These are phyloP conservation scores for Saprolegnia diclina DNA, from an alignment of 352 stramenopile species.

Conservation along the genomic window DNA sequence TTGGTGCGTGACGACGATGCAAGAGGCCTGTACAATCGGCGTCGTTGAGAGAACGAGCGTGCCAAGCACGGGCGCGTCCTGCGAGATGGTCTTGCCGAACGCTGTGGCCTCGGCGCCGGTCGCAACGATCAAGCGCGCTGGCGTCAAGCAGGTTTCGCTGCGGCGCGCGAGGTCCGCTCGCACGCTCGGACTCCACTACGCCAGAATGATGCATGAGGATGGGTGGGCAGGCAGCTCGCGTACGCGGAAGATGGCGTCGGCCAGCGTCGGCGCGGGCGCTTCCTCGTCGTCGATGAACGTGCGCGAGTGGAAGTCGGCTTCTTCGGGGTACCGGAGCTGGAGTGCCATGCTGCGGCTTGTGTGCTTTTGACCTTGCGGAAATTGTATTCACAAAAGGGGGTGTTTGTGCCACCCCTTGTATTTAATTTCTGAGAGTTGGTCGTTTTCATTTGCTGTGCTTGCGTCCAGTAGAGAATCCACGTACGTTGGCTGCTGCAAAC, in stretches of 20 bases:
- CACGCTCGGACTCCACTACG: conserved; percentile 11
- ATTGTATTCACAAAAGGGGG: neutral
- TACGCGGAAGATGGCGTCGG: conserved; percentile 14
- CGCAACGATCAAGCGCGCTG: neutral
- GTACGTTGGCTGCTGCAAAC: too few species aligned
- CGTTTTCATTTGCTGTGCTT: too few species aligned
- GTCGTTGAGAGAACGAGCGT: neutral
- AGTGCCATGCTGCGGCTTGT: conserved; percentile 18
- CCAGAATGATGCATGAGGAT: neutral
- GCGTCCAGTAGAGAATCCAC: too few species aligned
- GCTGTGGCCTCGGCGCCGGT: neutral
- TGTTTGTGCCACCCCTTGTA: neutral
- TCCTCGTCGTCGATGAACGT: neutral
- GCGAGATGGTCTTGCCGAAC: neutral
- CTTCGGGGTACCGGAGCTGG: conserved; percentile 18
- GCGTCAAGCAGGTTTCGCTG: neutral
- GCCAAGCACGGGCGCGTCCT: neutral
- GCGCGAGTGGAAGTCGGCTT: conserved; percentile 19
- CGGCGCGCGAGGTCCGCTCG: neutral
- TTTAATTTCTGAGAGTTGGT: neutral
- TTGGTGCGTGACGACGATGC: neutral
- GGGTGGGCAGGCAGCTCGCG: neutral
- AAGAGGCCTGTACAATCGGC: conserved; percentile 4
- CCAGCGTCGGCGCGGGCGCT: neutral
- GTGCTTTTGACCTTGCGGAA: neutral